Percentiles rank a stretch among this genome's conserved stretches.
Conservation (phyloP, 257 asterid species). For the Solanum arcanum region DNA sequence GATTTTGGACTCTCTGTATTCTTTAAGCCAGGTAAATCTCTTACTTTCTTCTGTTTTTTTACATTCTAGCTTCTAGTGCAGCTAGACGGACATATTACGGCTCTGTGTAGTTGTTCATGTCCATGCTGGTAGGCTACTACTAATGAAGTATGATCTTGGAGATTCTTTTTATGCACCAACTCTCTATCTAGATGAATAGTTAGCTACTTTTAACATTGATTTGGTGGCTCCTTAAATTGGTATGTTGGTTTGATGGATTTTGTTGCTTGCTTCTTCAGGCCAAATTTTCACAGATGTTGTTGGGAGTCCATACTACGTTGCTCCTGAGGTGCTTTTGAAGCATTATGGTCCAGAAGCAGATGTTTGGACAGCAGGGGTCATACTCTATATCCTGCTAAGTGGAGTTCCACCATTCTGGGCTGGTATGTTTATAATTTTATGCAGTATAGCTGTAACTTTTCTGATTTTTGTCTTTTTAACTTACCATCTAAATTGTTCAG, state of each 20-base stretch:
- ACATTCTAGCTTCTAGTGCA: background rate
- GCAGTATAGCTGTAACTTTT: background rate
- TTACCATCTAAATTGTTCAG: conserved; percentile 30
- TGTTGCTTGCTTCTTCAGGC: conserved; percentile 33
- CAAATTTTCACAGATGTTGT: conserved; percentile 89
- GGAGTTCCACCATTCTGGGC: conserved; percentile 99
- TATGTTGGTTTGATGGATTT: background rate
- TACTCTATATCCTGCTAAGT: conserved; percentile 73
- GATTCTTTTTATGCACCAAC: background rate
- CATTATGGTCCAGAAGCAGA: conserved; percentile 92
- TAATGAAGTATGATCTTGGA: background rate
- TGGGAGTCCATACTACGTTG: conserved; percentile 95
- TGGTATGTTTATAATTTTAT: conserved; percentile 28
- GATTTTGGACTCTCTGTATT: conserved; percentile 95
- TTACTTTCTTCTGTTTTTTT: background rate
- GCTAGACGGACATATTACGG: background rate
- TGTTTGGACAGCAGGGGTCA: conserved; percentile 96
- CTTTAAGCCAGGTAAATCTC: conserved; percentile 72
- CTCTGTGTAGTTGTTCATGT: background rate
- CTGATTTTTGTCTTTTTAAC: background rate
- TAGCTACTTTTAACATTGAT: background rate
- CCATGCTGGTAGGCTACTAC: background rate
- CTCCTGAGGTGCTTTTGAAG: conserved; percentile 92
- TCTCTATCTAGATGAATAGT: background rate
- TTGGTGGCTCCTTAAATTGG: background rate